phyloP scores from a whole-genome alignment of 495 filamentous ascomycete species.

The Entonaema liquescens region DNA sequence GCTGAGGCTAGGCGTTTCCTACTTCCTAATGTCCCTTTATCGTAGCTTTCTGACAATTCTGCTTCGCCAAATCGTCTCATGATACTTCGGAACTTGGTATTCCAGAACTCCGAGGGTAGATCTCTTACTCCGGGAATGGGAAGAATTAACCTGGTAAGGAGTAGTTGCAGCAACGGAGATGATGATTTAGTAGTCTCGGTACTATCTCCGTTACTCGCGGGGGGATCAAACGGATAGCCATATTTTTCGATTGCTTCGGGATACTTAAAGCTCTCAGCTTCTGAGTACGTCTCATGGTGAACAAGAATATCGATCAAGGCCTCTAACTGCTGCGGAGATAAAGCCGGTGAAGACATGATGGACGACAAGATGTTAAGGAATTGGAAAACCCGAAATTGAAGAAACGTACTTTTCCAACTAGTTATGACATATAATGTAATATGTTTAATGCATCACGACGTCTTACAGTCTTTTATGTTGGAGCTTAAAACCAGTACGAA shows the following conservation, averaged over 20 bases:
- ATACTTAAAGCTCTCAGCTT: constrained; percentile 68
- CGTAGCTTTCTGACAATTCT: constrained; percentile 73
- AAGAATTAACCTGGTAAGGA: constrained; percentile 65
- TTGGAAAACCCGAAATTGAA: not conserved
- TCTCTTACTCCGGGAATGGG: constrained; percentile 65
- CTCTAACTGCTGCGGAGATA: constrained; percentile 61
- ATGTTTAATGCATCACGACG: constrained; percentile 8
- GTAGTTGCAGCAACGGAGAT: constrained; percentile 65
- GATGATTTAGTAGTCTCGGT: constrained; percentile 44
- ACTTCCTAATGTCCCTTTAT: constrained; percentile 70
- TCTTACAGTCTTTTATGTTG: not conserved
- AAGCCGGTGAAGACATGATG: constrained; percentile 32
- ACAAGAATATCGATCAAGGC: constrained; percentile 74
- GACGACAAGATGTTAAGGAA: not conserved
- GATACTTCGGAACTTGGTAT: constrained; percentile 55
- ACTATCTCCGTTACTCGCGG: constrained; percentile 8
- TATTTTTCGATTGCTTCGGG: constrained; percentile 63
- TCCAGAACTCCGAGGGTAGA: constrained; percentile 67
- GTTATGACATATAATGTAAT: not conserved
- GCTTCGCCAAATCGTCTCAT: constrained; percentile 62
- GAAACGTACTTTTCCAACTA: not conserved
- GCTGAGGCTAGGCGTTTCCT: constrained; percentile 72
- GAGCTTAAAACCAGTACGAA: not conserved
- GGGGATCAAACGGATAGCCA: constrained; percentile 63
- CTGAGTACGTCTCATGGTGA: constrained; percentile 68